Conservation (phyloP, 106 monocot genomes). For the Gastrodia elata region DNA sequence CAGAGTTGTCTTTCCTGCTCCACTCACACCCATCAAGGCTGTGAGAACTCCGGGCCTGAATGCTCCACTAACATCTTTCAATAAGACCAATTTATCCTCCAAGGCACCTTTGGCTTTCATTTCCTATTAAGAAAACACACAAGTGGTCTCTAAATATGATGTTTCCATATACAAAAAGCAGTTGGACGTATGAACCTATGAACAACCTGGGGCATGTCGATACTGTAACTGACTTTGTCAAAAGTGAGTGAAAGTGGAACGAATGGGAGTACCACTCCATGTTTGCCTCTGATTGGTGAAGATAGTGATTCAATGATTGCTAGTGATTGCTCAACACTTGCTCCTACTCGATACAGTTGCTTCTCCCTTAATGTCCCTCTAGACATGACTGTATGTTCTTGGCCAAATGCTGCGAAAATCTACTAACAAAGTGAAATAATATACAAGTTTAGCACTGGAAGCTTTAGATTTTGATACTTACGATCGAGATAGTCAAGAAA, state of each 20-base stretch:
- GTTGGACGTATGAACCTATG: not conserved
- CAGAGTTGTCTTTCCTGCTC: slow-evolving; percentile 59
- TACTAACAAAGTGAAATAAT: not conserved
- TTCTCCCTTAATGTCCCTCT: slow-evolving; percentile 17
- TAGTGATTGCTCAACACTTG: slow-evolving; percentile 4
- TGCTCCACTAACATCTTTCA: slow-evolving; percentile 56
- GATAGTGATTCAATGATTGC: not conserved
- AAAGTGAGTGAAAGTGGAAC: slow-evolving; percentile 30
- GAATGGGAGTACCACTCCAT: slow-evolving; percentile 32
- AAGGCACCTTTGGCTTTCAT: slow-evolving; percentile 29
- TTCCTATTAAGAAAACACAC: slow-evolving; percentile 15
- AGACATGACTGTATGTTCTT: slow-evolving; percentile 11
- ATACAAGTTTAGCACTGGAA: not conserved
- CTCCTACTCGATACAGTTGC: slow-evolving; percentile 16
- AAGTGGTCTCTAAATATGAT: not conserved
- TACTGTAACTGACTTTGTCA: slow-evolving; percentile 26
- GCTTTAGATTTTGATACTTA: slow-evolving; percentile 7
- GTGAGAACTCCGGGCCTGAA: slow-evolving; percentile 63
- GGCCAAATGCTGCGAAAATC: slow-evolving; percentile 10
- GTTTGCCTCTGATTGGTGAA: not conserved
- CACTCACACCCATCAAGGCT: slow-evolving; percentile 61
- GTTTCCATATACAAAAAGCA: not conserved
- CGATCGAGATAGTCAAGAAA: slow-evolving; percentile 17
- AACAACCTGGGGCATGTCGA: slow-evolving; percentile 38
- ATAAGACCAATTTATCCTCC: slow-evolving; percentile 30